Conservation (phyloP, 2,329 filamentous ascomycete species). For the Xylaria digitata region DNA sequence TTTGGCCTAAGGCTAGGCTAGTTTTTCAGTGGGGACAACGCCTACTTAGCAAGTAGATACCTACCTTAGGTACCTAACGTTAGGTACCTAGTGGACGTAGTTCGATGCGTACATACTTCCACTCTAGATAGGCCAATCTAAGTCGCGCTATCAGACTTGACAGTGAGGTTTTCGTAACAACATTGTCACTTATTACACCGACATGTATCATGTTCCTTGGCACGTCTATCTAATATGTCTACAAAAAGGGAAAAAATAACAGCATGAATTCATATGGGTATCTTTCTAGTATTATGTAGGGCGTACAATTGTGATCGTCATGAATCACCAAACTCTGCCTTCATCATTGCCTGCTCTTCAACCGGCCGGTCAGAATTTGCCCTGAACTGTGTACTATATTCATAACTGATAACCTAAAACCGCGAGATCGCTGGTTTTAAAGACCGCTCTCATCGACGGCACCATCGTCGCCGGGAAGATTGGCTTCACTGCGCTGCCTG, state of each 20-base stretch:
- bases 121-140: too few species aligned
- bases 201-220: not conserved
- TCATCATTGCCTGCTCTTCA: not conserved
- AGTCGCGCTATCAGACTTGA: too few species aligned
- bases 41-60: too few species aligned
- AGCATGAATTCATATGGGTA: conserved; percentile 31
- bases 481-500: conserved; percentile 43
- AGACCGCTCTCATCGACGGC: conserved; percentile 19
- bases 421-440: not conserved
- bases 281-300: conserved; percentile 28
- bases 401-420: not conserved
- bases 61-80: too few species aligned
- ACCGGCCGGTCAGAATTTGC: not conserved
- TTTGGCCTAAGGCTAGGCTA: not conserved
- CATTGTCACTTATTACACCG: not conserved
- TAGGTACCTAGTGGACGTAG: too few species aligned
- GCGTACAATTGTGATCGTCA: conserved; percentile 15
- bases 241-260: not conserved
- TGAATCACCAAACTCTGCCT: conserved; percentile 1
- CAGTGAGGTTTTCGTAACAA: too few species aligned
- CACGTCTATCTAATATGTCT: not conserved
- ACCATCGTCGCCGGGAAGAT: conserved; percentile 41
- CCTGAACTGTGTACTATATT: not conserved
- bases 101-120: too few species aligned
- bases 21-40: conserved; percentile 13